phyloP scores from a whole-genome alignment of 2,329 filamentous ascomycete genomes.

The Botryosphaeria dothidea region DNA sequence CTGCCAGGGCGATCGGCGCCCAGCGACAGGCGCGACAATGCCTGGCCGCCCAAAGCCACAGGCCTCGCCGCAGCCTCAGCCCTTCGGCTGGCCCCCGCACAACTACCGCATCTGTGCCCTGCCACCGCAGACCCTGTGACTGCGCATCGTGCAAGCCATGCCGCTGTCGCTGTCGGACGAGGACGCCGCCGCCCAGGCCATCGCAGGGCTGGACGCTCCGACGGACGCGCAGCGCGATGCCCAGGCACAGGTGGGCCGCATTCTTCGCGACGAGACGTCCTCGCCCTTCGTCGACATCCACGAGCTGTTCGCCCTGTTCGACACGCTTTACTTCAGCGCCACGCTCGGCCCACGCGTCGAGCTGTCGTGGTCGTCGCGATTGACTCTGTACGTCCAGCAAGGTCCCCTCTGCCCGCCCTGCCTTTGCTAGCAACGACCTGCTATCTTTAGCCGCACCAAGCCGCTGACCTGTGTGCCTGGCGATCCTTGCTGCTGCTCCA shows the following conservation, averaged over 20 bases:
- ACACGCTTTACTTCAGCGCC: constrained; percentile 45
- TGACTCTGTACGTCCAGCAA: constrained; percentile 39
- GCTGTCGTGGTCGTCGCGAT: constrained; percentile 44
- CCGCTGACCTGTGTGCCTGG: constrained; percentile 1
- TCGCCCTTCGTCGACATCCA: constrained; percentile 45
- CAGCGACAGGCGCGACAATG: background rate
- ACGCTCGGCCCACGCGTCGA: constrained; percentile 43
- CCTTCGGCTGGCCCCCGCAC: constrained; percentile 5
- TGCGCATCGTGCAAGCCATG: constrained; percentile 29
- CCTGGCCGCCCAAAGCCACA: background rate
- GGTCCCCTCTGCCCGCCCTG: constrained; percentile 7
- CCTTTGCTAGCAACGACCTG: background rate
- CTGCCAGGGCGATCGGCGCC: background rate
- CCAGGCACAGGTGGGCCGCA: constrained; percentile 34
- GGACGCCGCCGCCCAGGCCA: constrained; percentile 41
- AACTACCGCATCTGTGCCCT: constrained; percentile 18
- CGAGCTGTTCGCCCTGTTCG: constrained; percentile 42
- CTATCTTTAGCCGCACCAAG: constrained; percentile 1
- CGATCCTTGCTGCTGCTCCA: constrained; percentile 9
- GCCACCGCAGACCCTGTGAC: background rate
- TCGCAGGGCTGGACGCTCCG: constrained; percentile 32
- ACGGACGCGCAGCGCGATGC: constrained; percentile 37
- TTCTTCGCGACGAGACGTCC: constrained; percentile 33
- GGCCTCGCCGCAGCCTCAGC: background rate
- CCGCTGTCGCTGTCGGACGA: constrained; percentile 43